Conservation (phyloP, 2,329 filamentous ascomycete species). For the Colletotrichum sp. region DNA sequence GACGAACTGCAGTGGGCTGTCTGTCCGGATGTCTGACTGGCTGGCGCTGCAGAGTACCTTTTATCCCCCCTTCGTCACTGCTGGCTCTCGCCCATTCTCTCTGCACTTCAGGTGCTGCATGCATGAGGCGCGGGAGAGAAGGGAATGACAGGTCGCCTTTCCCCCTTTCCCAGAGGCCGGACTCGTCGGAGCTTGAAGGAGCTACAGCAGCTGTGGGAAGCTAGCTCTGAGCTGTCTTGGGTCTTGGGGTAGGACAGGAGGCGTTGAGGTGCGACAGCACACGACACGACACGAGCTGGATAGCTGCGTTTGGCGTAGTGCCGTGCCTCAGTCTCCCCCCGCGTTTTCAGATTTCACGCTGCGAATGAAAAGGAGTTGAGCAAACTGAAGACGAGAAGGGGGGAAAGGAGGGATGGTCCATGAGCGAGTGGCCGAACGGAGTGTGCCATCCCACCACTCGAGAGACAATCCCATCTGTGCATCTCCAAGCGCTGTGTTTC, state of each 20-base stretch:
- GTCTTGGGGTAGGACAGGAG: neutral
- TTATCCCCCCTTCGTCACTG: neutral
- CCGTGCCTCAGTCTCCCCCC: neutral
- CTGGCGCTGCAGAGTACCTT: neutral
- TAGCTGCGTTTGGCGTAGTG: neutral
- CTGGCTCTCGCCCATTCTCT: neutral
- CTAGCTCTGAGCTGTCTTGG: neutral
- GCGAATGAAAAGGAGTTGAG: neutral
- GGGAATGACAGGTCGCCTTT: neutral
- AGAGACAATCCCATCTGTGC: constrained; percentile 8
- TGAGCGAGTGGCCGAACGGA: neutral
- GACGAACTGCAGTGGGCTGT: constrained; percentile 4
- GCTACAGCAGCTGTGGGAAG: neutral
- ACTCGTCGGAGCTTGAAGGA: neutral
- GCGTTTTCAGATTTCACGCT: neutral
- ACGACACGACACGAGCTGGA: neutral
- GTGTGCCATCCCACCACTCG: neutral
- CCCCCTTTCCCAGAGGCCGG: neutral
- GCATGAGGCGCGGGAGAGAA: neutral
- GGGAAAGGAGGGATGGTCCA: neutral
- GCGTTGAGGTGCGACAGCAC: neutral
- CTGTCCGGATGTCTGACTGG: neutral
- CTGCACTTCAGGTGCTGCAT: neutral
- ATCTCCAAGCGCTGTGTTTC: constrained; percentile 20
- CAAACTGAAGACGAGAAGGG: neutral